Evolutionary conservation across 331 rosid genomes (phyloP).

Genomic region (Malus hybrid): DNA sequence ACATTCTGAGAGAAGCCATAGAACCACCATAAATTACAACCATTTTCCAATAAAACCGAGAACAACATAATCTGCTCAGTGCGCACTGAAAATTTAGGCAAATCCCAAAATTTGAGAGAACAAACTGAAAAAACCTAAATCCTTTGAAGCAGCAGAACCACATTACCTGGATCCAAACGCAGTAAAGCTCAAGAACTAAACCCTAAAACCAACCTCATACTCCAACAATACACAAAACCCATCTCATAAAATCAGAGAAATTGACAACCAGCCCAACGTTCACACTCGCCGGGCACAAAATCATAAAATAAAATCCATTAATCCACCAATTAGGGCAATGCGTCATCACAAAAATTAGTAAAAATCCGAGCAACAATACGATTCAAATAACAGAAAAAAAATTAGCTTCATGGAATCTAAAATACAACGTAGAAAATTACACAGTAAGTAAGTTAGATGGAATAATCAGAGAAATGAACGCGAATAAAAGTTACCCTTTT

Average conservation of each 20-base stretch:
- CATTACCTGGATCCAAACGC: conserved; percentile 21
- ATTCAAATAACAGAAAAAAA: neutral
- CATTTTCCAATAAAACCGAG: neutral
- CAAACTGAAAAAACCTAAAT: neutral
- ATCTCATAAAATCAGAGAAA: neutral
- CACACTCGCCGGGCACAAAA: neutral
- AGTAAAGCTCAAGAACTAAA: conserved; percentile 32
- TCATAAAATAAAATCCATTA: neutral
- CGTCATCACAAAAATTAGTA: conserved; percentile 9
- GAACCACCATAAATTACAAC: neutral
- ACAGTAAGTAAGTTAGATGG: neutral
- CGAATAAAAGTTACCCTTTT: conserved; percentile 14
- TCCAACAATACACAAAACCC: conserved; percentile 14
- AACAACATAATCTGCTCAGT: neutral
- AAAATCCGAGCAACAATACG: neutral
- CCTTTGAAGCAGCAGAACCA: neutral
- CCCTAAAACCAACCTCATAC: conserved; percentile 36
- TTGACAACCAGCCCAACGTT: conserved; percentile 4
- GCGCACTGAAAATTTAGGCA: neutral
- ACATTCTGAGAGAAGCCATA: neutral
- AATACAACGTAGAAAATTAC: neutral
- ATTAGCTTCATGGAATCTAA: neutral
- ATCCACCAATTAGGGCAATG: conserved; percentile 10
- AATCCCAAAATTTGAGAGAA: neutral
- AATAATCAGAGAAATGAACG: conserved; percentile 22